Percentiles rank a stretch among this genome's conserved stretches.
Evolutionary conservation across 2,329 filamentous ascomycete species (phyloP).

Genomic region (Arthrobotrys entomopaga): DNA sequence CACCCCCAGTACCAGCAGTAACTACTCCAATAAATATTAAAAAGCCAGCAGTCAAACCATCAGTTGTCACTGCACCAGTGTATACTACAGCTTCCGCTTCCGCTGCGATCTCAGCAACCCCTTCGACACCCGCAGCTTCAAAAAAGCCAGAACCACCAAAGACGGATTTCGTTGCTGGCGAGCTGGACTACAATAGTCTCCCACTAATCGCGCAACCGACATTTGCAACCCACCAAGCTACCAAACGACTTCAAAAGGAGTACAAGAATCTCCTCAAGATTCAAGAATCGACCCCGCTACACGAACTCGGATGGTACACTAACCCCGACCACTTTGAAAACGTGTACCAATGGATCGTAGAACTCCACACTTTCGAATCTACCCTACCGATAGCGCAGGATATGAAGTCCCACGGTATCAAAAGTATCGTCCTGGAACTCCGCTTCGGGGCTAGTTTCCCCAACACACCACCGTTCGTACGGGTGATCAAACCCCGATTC

Average conservation of each 20-base stretch:
- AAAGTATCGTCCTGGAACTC: slow-evolving; percentile 81
- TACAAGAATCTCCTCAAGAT: slow-evolving; percentile 72
- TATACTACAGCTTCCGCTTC: slow-evolving; percentile 21
- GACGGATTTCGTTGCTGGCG: slow-evolving; percentile 75
- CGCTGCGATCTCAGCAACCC: slow-evolving; percentile 12
- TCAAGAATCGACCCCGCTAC: slow-evolving; percentile 70
- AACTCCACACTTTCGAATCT: slow-evolving; percentile 82
- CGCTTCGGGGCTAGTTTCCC: slow-evolving; percentile 82
- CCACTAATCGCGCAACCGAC: slow-evolving; percentile 73
- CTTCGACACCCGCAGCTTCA: slow-evolving; percentile 21
- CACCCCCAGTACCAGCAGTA: neutral
- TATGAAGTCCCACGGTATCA: slow-evolving; percentile 72
- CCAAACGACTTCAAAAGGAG: slow-evolving; percentile 72
- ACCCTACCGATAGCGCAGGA: slow-evolving; percentile 77
- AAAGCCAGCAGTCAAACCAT: slow-evolving; percentile 2
- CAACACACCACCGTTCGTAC: slow-evolving; percentile 82
- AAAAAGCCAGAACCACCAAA: slow-evolving; percentile 56
- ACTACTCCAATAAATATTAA: neutral
- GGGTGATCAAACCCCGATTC: slow-evolving; percentile 83
- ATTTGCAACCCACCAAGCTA: slow-evolving; percentile 72
- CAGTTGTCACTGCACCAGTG: slow-evolving; percentile 16
- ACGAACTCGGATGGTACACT: slow-evolving; percentile 85
- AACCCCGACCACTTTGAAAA: slow-evolving; percentile 74
- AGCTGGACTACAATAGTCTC: slow-evolving; percentile 71
- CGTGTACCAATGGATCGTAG: slow-evolving; percentile 90